Conservation (phyloP, 2,329 filamentous ascomycete species). For the Cadophora luteo-olivacea region DNA sequence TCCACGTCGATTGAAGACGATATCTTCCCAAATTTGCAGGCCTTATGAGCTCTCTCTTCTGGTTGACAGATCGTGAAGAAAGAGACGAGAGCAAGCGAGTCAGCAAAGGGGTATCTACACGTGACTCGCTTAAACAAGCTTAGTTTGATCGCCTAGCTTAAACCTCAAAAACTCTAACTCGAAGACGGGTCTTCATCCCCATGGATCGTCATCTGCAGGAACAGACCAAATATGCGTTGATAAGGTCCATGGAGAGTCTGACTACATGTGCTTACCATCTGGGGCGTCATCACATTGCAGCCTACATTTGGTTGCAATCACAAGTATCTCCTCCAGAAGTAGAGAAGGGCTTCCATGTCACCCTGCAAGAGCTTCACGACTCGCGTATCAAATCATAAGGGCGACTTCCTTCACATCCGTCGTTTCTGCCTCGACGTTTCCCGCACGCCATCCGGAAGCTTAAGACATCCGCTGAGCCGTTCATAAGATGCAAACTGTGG, state of each 20-base stretch:
- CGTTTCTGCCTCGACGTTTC: not conserved
- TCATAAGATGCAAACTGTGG: not conserved
- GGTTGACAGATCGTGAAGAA: not conserved
- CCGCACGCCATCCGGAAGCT: slow-evolving; percentile 1
- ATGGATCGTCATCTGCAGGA: not conserved
- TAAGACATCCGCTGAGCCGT: slow-evolving; percentile 4
- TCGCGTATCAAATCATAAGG: not conserved
- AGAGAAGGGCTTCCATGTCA: too few species aligned
- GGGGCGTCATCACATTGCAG: not conserved
- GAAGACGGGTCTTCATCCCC: not conserved
- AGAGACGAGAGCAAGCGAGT: not conserved
- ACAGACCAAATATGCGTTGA: not conserved
- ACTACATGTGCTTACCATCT: not conserved
- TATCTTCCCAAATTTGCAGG: too few species aligned
- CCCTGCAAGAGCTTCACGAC: not conserved
- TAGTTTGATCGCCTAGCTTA: not conserved
- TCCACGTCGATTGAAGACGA: not conserved
- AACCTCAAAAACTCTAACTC: not conserved
- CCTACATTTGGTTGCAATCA: not conserved
- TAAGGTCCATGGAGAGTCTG: too few species aligned
- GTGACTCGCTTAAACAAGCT: not conserved
- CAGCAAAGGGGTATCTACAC: not conserved
- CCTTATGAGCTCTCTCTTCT: not conserved
- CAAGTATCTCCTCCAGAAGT: not conserved
- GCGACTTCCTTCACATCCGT: not conserved